These are phyloP conservation scores for Penicillium oxalicum DNA, from an alignment of 2,329 filamentous ascomycete genomes.

Conservation along the genomic window DNA sequence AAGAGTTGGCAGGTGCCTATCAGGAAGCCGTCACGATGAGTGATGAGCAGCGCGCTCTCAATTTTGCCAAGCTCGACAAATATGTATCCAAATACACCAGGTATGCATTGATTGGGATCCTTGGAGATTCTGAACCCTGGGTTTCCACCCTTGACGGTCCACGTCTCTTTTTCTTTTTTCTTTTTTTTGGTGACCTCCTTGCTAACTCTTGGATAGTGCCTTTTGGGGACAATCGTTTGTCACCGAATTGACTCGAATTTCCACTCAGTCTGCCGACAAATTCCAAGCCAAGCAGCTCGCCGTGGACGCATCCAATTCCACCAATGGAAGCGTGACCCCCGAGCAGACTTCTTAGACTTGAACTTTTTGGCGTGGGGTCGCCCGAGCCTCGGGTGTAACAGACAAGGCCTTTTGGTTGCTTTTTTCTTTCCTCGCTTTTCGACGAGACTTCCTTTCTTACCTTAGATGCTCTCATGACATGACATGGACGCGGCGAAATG, in stretches of 20 bases:
- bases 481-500: slow-evolving; percentile 25
- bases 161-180: not conserved
- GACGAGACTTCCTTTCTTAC: not conserved
- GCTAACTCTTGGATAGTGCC: slow-evolving; percentile 47
- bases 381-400: too few relatives aligned
- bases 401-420: too few relatives aligned
- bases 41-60: slow-evolving; percentile 75
- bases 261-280: slow-evolving; percentile 36
- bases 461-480: slow-evolving; percentile 21
- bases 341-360: slow-evolving; percentile 1
- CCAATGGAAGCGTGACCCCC: slow-evolving; percentile 8
- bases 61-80: slow-evolving; percentile 86
- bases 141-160: not conserved
- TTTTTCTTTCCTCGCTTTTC: not conserved
- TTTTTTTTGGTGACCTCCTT: slow-evolving; percentile 10
- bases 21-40: slow-evolving; percentile 97
- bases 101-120: slow-evolving; percentile 30
- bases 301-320: slow-evolving; percentile 6
- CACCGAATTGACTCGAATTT: slow-evolving; percentile 64
- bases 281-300: slow-evolving; percentile 30
- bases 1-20: slow-evolving; percentile 86
- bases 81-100: slow-evolving; percentile 97
- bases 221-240: slow-evolving; percentile 97
- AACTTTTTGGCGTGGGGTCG: too few relatives aligned
- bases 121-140: too few relatives aligned